phyloP scores from a whole-genome alignment of 2,329 filamentous ascomycete species.

The Cercospora sojina region DNA sequence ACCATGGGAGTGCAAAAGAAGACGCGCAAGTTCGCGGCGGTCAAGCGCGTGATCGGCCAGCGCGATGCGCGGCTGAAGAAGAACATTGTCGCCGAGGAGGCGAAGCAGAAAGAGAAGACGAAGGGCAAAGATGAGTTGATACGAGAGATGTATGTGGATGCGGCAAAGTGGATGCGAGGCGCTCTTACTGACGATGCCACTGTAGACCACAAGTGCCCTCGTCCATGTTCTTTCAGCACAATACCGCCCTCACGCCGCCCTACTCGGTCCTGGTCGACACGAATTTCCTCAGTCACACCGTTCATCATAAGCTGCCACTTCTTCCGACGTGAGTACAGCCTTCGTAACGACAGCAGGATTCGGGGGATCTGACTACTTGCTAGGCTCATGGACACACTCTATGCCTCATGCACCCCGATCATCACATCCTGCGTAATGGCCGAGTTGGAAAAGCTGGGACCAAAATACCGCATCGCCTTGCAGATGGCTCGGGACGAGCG shows the following conservation, averaged over 20 bases:
- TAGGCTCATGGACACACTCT: slow-evolving; percentile 89
- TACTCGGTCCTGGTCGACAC: slow-evolving; percentile 81
- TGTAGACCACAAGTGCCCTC: slow-evolving; percentile 38
- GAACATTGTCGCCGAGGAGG: slow-evolving; percentile 68
- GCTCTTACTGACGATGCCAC: slow-evolving; percentile 13
- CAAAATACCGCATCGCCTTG: slow-evolving; percentile 82
- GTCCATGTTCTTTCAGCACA: slow-evolving; percentile 84
- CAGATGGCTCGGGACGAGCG: slow-evolving; percentile 85
- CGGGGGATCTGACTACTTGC: slow-evolving; percentile 53
- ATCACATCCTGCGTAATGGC: slow-evolving; percentile 82
- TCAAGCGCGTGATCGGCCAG: slow-evolving; percentile 80
- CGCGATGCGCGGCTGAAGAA: slow-evolving; percentile 79
- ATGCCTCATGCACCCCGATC: slow-evolving; percentile 84
- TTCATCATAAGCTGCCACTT: slow-evolving; percentile 79
- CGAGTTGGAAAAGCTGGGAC: slow-evolving; percentile 84
- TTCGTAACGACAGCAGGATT: neutral
- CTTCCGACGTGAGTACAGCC: neutral
- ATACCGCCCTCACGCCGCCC: slow-evolving; percentile 79
- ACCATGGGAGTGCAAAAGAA: slow-evolving; percentile 84
- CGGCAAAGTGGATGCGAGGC: neutral
- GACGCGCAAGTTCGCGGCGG: slow-evolving; percentile 84
- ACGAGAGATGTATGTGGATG: slow-evolving; percentile 62
- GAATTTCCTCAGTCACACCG: slow-evolving; percentile 87
- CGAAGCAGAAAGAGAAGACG: slow-evolving; percentile 56
- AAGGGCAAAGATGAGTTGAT: slow-evolving; percentile 61